phyloP scores from a whole-genome alignment of 1,139 yeast species.

The Arxiozyma heterogenica region DNA sequence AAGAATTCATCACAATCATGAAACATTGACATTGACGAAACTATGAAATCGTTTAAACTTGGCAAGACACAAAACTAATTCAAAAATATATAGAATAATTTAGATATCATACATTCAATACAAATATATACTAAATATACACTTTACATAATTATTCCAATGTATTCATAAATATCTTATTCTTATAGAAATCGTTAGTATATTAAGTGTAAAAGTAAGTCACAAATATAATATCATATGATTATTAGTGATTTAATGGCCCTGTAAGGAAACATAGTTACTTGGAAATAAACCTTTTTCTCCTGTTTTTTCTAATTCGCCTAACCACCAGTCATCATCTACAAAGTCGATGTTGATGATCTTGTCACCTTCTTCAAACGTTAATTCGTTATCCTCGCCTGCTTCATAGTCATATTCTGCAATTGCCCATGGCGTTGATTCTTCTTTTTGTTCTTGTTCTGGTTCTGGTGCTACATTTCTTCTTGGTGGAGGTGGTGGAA shows the following conservation, averaged over 20 bases:
- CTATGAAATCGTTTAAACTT: background rate
- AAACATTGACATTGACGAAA: background rate
- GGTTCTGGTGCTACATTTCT: conserved; percentile 27
- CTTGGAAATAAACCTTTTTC: conserved; percentile 84
- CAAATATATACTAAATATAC: no score
- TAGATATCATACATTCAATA: background rate
- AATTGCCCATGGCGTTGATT: conserved; percentile 45
- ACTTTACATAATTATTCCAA: background rate
- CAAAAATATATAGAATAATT: no score
- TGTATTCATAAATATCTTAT: no score
- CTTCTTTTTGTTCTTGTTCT: conserved; percentile 24
- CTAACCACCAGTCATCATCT: conserved; percentile 97
- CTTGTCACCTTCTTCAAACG: conserved; percentile 71
- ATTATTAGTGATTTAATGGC: conserved; percentile 11
- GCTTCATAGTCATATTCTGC: conserved; percentile 87
- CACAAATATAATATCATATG: background rate
- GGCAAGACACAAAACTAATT: no score
- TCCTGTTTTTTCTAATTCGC: conserved; percentile 54
- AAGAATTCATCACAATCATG: background rate
- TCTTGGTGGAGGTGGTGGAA: conserved; percentile 31
- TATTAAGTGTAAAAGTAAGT: background rate
- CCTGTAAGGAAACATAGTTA: conserved; percentile 56
- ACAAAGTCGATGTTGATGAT: conserved; percentile 78
- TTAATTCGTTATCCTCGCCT: conserved; percentile 81
- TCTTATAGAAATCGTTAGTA: background rate